Evolutionary conservation across 495 filamentous ascomycete species (phyloP), one percentile per base, ranked within the genome.

Genomic region (Aspergillus affinis): DNA sequence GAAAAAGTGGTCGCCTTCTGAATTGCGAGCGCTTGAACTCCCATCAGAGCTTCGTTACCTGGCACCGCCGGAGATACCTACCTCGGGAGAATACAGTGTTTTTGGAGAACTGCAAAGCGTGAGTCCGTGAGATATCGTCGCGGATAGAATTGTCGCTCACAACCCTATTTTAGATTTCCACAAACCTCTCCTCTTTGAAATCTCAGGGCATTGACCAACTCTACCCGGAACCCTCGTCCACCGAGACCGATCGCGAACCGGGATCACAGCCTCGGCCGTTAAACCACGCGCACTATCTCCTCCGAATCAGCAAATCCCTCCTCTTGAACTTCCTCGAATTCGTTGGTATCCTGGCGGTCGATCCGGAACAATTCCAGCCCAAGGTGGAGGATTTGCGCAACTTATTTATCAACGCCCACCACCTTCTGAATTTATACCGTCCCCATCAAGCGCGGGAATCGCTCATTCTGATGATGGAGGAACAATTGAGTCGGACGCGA

Each of bases 361-460:
- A 88, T 21, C 88, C 91, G 0, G 78, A 82, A 19, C 73, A 77
- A 48, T 84, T 79, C 51, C 73, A 79, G 20, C 80, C 86, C 18
- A 93, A 93, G 66, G 80, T 92, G 27, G 75, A 84, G 3, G 86
- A 96, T 65, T 63, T 98, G n/a, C 80, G 86, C 64, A 89, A 85
- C 23, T 65, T 97, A 4, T 87, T 93, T 58, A 85, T 91, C 66
- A 97, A 98, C 73, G 88, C 92, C 55, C 91, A 97, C 70, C 89
- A 92, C 61, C 81, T 93, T 19, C 82, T 97, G 51, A 98, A 98
- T 71, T 87, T 94, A 59, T 98, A 97, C 72, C 87, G 94, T 21
- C 95, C 94, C 3, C 94, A 98, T 72, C 95, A 98, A 72, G 92
- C 93, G 23, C 78, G 94, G 44, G 95, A 98, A 75, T 92, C 87